phyloP scores from a whole-genome alignment of 2,329 filamentous ascomycete genomes.

The Aspergillus unguis region DNA sequence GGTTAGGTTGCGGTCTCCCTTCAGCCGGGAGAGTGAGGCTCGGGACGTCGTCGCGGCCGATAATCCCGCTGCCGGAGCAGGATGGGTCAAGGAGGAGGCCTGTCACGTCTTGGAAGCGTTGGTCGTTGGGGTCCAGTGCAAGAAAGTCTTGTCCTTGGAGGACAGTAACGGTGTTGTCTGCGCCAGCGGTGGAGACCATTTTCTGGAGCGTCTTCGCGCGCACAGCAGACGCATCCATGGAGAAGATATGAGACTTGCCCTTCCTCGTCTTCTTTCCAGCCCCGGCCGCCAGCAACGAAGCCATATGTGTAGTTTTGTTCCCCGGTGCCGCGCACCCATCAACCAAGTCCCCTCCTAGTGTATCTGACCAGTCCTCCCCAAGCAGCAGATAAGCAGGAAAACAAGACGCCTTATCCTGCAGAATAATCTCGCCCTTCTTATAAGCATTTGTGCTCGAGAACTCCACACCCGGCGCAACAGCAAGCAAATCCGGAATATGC shows the following conservation, averaged over 20 bases:
- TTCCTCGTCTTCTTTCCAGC: slow-evolving; percentile 23
- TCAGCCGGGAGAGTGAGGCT: slow-evolving; percentile 56
- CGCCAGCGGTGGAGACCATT: slow-evolving; percentile 79
- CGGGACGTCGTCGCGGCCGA: slow-evolving; percentile 78
- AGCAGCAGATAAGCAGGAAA: slow-evolving; percentile 89
- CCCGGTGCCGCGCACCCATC: slow-evolving; percentile 93
- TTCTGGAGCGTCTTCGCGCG: slow-evolving; percentile 74
- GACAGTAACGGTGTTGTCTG: slow-evolving; percentile 63
- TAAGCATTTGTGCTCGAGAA: slow-evolving; percentile 73
- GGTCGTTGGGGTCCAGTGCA: slow-evolving; percentile 63
- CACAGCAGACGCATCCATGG: slow-evolving; percentile 38
- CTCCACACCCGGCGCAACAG: slow-evolving; percentile 68
- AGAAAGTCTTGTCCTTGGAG: slow-evolving; percentile 78
- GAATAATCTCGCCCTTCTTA: slow-evolving; percentile 70
- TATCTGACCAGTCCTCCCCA: slow-evolving; percentile 42
- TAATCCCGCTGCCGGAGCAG: slow-evolving; percentile 92
- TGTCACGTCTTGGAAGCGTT: slow-evolving; percentile 66
- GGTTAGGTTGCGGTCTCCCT: slow-evolving; percentile 18
- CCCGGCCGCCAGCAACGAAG: slow-evolving; percentile 59
- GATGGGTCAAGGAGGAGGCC: slow-evolving; percentile 86
- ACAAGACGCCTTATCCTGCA: slow-evolving; percentile 96
- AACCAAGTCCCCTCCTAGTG: slow-evolving; percentile 69
- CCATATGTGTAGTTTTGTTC: slow-evolving; percentile 94
- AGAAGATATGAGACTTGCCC: slow-evolving; percentile 46
- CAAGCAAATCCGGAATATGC: slow-evolving; percentile 79